phyloP scores from a whole-genome alignment of 2,329 filamentous ascomycete species.

The Volutella citrinella region DNA sequence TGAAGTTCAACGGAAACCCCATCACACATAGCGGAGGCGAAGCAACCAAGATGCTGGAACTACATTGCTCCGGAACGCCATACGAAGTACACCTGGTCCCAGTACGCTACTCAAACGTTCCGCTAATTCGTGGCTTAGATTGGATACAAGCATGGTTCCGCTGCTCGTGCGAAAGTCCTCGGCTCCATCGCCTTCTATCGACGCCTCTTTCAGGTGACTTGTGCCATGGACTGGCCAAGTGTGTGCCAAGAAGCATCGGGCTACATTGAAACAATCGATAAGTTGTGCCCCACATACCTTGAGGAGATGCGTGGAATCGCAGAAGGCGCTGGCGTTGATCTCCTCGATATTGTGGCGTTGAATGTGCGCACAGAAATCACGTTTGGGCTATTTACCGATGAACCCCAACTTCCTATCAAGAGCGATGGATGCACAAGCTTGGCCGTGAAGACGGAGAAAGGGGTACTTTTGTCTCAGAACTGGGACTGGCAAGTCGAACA shows the following conservation, averaged over 20 bases:
- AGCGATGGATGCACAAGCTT: constrained; percentile 55
- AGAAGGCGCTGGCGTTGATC: constrained; percentile 40
- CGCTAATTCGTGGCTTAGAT: no score
- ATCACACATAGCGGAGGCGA: no score
- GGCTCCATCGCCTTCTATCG: constrained; percentile 17
- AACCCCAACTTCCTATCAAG: constrained; percentile 11
- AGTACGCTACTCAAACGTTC: no score
- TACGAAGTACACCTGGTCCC: no score
- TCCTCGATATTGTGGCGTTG: constrained; percentile 54
- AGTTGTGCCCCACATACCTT: constrained; percentile 6
- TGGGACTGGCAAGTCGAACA: constrained; percentile 59
- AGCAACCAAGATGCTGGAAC: no score
- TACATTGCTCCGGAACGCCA: no score
- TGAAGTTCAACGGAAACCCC: no score
- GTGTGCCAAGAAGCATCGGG: constrained; percentile 12
- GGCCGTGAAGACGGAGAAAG: constrained; percentile 36
- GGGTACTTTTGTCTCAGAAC: constrained; percentile 49
- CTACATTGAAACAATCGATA: constrained; percentile 10
- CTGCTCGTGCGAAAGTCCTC: constrained; percentile 8
- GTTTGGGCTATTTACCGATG: constrained; percentile 47
- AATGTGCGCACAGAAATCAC: constrained; percentile 37
- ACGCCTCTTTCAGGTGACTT: constrained; percentile 12
- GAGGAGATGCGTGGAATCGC: constrained; percentile 51
- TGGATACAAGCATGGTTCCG: constrained; percentile 14
- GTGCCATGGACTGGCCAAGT: constrained; percentile 14